These are phyloP conservation scores for Leccinum angustisporum DNA, from an alignment of 1,284 basidiomycete genomes.

Conservation along the genomic window DNA sequence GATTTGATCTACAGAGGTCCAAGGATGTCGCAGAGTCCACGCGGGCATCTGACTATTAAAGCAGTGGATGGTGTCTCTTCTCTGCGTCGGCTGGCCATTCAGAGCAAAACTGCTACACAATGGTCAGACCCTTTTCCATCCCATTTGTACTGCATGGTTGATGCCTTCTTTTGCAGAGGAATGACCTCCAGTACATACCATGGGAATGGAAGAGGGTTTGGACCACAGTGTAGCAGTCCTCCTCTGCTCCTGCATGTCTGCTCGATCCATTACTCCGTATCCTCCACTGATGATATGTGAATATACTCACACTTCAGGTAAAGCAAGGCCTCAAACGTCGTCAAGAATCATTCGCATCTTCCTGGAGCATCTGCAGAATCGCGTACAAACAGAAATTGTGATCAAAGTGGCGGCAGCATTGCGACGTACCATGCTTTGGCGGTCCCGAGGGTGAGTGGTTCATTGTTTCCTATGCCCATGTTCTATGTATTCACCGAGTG, in stretches of 20 bases:
- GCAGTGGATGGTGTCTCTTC: neutral
- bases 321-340: neutral
- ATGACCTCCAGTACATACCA: constrained; percentile 30
- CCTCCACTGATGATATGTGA: neutral
- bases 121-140: constrained; percentile 31
- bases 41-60: constrained; percentile 12
- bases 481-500: constrained; percentile 1
- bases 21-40: neutral
- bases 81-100: constrained; percentile 4
- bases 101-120: constrained; percentile 24
- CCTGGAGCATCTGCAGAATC: neutral
- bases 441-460: neutral
- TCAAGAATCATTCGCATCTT: neutral
- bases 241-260: constrained; percentile 5
- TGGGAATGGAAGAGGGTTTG: constrained; percentile 33
- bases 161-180: constrained; percentile 21
- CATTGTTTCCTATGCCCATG: neutral
- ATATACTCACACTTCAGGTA: constrained; percentile 5
- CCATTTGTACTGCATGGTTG: constrained; percentile 30
- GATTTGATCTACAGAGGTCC: constrained; percentile 10
- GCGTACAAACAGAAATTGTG: neutral
- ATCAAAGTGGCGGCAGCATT: neutral
- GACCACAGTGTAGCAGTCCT: constrained; percentile 22
- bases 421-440: neutral
- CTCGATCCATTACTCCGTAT: neutral